phyloP scores from a whole-genome alignment of 768 basidiomycete species.

The Boletus bicolor region DNA sequence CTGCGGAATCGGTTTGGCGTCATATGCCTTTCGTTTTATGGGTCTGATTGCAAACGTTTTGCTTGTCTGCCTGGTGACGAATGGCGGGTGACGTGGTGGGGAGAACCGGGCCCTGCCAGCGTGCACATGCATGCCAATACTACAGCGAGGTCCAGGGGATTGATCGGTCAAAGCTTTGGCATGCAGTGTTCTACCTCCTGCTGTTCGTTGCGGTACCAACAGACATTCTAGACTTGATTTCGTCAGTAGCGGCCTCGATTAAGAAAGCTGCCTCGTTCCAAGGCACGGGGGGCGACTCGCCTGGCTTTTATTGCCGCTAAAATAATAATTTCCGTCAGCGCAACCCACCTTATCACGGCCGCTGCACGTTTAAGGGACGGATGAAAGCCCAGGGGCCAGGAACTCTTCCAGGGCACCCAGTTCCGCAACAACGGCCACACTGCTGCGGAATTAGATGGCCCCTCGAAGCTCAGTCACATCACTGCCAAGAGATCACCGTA shows the following conservation, averaged over 20 bases:
- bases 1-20: background rate
- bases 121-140: background rate
- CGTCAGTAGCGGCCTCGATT: background rate
- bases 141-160: background rate
- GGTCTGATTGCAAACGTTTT: background rate
- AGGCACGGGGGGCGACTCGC: no score
- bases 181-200: background rate
- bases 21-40: background rate
- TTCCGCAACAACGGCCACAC: background rate
- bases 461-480: background rate
- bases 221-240: background rate
- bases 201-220: background rate
- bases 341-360: background rate
- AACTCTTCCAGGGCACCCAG: background rate
- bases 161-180: background rate
- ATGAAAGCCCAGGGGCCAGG: background rate
- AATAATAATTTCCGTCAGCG: background rate
- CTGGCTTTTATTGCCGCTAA: background rate
- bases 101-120: background rate
- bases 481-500: background rate
- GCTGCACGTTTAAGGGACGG: background rate
- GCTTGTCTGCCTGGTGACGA: background rate
- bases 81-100: background rate
- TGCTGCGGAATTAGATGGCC: background rate
- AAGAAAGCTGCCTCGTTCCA: no score